phyloP scores from a whole-genome alignment of 176 grass and related monocot genomes.

The Lolium perenne region DNA sequence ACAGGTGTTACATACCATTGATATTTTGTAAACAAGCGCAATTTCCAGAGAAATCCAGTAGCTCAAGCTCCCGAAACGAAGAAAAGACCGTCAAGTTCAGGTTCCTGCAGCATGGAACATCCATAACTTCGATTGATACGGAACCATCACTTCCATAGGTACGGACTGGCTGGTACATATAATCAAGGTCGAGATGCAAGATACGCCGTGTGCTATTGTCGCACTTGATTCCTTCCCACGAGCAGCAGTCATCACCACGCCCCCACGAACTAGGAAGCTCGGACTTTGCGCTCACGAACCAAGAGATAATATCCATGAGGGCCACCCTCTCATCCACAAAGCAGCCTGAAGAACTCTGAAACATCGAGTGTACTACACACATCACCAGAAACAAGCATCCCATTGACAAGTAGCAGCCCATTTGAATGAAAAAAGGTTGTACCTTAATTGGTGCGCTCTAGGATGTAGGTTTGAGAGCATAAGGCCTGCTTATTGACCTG shows the following conservation, averaged over 20 bases:
- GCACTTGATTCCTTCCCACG: too few species aligned
- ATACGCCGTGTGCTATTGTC: too few species aligned
- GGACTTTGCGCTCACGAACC: too few species aligned
- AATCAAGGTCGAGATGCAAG: too few species aligned
- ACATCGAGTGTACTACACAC: too few species aligned
- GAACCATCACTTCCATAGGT: not conserved
- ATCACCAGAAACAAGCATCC: not conserved
- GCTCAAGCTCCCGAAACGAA: slow-evolving; percentile 1
- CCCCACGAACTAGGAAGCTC: too few species aligned
- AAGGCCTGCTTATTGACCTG: not conserved
- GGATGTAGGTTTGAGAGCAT: not conserved
- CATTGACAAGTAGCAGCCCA: not conserved
- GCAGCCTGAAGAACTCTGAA: too few species aligned
- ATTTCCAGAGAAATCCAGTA: not conserved
- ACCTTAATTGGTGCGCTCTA: too few species aligned
- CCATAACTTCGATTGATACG: not conserved
- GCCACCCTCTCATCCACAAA: too few species aligned
- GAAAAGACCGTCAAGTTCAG: slow-evolving; percentile 9
- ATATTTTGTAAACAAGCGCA: not conserved
- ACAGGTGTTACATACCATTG: not conserved
- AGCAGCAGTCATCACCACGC: too few species aligned
- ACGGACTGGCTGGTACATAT: not conserved
- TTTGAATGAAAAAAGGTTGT: not conserved
- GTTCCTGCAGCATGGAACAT: not conserved
- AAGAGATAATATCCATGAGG: too few species aligned